Evolutionary conservation across 2,329 filamentous ascomycete genomes (phyloP).

Genomic region (Calonectria multiphialidica): DNA sequence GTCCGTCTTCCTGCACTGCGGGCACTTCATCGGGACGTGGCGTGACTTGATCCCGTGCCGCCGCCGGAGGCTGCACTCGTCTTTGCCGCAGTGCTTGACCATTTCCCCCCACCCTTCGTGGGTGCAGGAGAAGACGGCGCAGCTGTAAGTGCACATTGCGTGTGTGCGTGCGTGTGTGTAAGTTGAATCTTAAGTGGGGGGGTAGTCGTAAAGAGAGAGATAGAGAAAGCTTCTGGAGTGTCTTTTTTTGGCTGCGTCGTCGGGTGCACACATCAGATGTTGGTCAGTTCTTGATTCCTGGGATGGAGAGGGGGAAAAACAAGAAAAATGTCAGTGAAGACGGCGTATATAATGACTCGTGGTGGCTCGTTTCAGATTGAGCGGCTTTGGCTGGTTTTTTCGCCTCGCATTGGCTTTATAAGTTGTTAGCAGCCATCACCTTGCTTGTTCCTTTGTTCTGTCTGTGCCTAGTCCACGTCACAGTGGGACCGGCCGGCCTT

Average conservation of each 20-base stretch:
- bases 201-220: too few species aligned
- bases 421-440: background rate
- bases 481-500: background rate
- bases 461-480: background rate
- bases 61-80: constrained; percentile 34
- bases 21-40: constrained; percentile 36
- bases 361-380: background rate
- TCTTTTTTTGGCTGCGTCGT: background rate
- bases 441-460: background rate
- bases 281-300: background rate
- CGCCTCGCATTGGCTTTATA: background rate
- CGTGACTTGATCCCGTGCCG: constrained; percentile 40
- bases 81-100: constrained; percentile 36
- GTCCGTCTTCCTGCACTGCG: constrained; percentile 37
- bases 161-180: too few species aligned
- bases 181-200: background rate
- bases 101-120: constrained; percentile 44
- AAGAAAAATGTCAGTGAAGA: background rate
- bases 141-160: constrained; percentile 46
- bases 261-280: background rate
- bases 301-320: too few species aligned
- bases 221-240: too few species aligned
- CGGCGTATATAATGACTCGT: background rate
- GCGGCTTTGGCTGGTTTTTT: background rate
- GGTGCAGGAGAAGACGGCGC: constrained; percentile 41